These are phyloP conservation scores for Jimgerdemannia lactiflua DNA, from an alignment of 192 early-diverging fungal species.

Conservation along the genomic window DNA sequence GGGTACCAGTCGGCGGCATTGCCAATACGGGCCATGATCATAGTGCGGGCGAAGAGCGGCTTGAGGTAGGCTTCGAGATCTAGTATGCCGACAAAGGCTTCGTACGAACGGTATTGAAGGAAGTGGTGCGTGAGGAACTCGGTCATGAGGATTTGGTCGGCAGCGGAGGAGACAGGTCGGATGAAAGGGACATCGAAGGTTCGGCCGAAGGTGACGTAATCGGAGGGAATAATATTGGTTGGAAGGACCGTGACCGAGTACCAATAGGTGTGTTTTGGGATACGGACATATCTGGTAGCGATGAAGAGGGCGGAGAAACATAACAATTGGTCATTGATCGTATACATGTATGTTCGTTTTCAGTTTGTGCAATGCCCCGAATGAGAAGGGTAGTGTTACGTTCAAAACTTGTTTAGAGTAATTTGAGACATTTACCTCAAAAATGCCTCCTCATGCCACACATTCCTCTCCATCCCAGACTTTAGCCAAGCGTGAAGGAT, in stretches of 20 bases:
- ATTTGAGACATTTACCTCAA: neutral
- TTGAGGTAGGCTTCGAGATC: constrained; percentile 12
- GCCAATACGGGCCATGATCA: constrained; percentile 20
- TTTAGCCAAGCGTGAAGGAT: neutral
- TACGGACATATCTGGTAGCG: neutral
- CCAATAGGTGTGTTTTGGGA: neutral
- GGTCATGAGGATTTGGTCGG: neutral
- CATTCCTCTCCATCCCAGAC: neutral
- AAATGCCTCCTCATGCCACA: neutral
- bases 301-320: neutral
- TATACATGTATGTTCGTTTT: neutral
- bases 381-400: too few species aligned
- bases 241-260: neutral
- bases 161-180: neutral
- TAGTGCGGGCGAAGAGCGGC: constrained; percentile 12
- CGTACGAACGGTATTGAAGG: constrained; percentile 5
- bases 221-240: neutral
- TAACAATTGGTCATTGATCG: too few species aligned
- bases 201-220: neutral
- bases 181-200: neutral
- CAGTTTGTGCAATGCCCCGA: neutral
- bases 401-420: too few species aligned
- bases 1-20: constrained; percentile 24
- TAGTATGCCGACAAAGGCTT: constrained; percentile 1
- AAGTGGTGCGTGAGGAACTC: constrained; percentile 24